Percentiles rank a stretch among this genome's conserved stretches.
Evolutionary conservation across 495 filamentous ascomycete species (phyloP).

Genomic region (Jackrogersella minutella): DNA sequence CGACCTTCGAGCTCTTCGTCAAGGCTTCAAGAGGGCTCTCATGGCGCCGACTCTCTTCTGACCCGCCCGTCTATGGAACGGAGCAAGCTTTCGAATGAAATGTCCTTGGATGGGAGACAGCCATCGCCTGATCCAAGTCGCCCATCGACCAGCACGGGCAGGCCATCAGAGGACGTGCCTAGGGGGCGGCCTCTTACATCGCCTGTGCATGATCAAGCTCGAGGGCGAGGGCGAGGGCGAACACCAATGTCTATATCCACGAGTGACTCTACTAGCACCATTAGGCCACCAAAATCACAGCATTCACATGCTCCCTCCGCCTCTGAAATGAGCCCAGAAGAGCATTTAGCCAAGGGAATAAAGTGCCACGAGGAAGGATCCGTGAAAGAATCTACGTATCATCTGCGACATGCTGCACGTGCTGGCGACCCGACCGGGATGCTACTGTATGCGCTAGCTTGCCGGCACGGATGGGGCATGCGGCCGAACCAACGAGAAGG

Average conservation of each 20-base stretch:
- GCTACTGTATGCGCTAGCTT: conserved; percentile 94
- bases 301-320: conserved; percentile 57
- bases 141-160: conserved; percentile 56
- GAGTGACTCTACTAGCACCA: conserved; percentile 71
- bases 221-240: conserved; percentile 47
- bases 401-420: conserved; percentile 88
- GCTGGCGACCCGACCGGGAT: conserved; percentile 89
- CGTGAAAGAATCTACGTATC: conserved; percentile 91
- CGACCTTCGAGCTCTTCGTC: conserved; percentile 59
- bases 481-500: conserved; percentile 87
- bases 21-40: conserved; percentile 43
- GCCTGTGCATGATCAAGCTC: conserved; percentile 45
- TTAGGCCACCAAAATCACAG: conserved; percentile 64
- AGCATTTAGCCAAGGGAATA: conserved; percentile 88
- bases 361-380: conserved; percentile 85
- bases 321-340: conserved; percentile 74
- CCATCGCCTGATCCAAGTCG: conserved; percentile 56
- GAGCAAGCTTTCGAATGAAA: conserved; percentile 56
- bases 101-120: conserved; percentile 43
- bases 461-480: conserved; percentile 99
- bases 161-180: conserved; percentile 49
- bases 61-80: conserved; percentile 52
- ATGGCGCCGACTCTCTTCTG: conserved; percentile 50
- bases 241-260: conserved; percentile 63
- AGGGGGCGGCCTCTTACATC: conserved; percentile 51